phyloP scores from a whole-genome alignment of 768 basidiomycete genomes.

The Lentinula sp. region DNA sequence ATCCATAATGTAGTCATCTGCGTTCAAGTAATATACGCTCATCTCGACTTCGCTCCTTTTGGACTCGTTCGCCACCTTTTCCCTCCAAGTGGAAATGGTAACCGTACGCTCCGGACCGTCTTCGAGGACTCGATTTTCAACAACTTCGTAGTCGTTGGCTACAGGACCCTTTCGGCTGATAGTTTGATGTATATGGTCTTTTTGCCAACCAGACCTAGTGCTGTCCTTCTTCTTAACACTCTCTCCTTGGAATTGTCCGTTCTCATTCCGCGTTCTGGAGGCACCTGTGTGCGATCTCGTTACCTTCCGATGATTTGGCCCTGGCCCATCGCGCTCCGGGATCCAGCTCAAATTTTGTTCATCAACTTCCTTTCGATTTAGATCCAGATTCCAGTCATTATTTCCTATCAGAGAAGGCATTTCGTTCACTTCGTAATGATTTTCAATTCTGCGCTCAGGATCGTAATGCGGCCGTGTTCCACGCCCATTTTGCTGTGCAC shows the following conservation, averaged over 20 bases:
- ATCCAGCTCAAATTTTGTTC: background rate
- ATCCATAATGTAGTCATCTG: constrained; percentile 16
- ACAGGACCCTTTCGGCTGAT: background rate
- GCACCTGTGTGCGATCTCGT: background rate
- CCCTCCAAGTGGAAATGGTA: constrained; percentile 51
- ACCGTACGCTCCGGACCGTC: constrained; percentile 46
- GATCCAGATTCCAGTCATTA: too few species aligned
- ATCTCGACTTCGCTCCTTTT: constrained; percentile 10
- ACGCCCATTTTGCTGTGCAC: background rate
- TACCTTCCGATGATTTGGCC: background rate
- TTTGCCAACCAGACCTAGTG: background rate
- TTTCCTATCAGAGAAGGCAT: too few species aligned
- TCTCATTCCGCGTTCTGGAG: background rate
- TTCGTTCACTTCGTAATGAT: background rate
- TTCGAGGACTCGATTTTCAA: constrained; percentile 35
- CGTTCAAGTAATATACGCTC: constrained; percentile 5
- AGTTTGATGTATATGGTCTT: background rate
- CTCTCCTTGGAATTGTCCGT: background rate
- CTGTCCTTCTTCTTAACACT: background rate
- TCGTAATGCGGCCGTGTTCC: background rate
- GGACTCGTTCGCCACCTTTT: constrained; percentile 30
- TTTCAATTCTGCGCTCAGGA: background rate
- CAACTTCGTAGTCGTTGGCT: constrained; percentile 34
- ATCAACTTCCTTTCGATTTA: background rate
- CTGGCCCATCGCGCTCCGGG: background rate